Base-by-base conservation (phyloP, 441 rosid species). In the Populus hybrid region DNA sequence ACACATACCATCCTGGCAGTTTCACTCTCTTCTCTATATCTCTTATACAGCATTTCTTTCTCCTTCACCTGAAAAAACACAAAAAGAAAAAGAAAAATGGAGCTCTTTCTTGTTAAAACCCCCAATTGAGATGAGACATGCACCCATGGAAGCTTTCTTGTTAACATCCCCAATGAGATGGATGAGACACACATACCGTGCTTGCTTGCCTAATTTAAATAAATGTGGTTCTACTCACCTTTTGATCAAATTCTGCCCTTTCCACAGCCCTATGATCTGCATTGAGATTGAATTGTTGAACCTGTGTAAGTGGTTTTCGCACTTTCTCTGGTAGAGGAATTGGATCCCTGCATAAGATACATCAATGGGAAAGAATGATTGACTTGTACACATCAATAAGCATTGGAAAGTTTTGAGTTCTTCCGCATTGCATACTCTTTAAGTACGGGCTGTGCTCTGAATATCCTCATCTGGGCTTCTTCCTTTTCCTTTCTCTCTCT, bases 21-120 rank as follows among this genome's bases (percentile, higher is more conserved):
- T 80, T 97, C 99, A 67, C 85, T 93, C 82, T 94, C 99, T 79
- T 94, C 99, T 81, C 99, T 86, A 83, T 91, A 90, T 88, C 99
- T 90, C 86, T 97, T 97, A 78, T 93, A 93, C 78, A 86, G 72
- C 70, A 77, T 81, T 82, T 93, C 99, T 80, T 97, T 97, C 85
- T 94, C 97, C 84, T 90, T 97, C 68, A 97, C 87, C 99, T 94
- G 93, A 7, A 80, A 72, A 79, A 38, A 64, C 26, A 30, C 2
- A 59, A 20, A 59, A 20, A 38, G 35, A n/a, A 59, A 1, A 42
- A 10, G 23, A 61, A 11, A 40, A 18, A 7, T n/a, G 36, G 38
- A 8, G 11, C 10, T 26, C 28, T 59, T 23, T 21, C 11, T 10
- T 61, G 26, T 61, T 61, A 61, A 57, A 11, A 53, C n/a, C 21